Percentiles rank a stretch among this genome's conserved stretches.
These are phyloP conservation scores for Monosporascus sp. DNA, from an alignment of 2,329 filamentous ascomycete species.

Conservation along the genomic window DNA sequence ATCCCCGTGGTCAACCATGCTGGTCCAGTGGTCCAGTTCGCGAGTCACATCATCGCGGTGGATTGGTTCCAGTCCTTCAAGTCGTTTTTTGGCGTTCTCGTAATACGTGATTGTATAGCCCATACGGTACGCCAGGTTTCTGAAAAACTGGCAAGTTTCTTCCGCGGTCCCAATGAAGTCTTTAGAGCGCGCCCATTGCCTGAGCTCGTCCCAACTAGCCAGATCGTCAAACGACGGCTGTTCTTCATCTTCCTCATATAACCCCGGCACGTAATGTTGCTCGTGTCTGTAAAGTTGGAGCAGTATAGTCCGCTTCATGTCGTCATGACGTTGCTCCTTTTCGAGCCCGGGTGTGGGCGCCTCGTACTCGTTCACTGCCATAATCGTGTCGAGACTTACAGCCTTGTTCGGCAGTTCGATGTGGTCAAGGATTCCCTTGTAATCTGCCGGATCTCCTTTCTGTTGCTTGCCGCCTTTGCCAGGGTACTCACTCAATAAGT, in stretches of 20 bases:
- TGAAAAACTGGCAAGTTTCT: conserved; percentile 24
- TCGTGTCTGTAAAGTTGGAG: not conserved
- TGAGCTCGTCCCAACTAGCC: conserved; percentile 16
- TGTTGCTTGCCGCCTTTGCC: no score
- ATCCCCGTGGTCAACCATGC: not conserved
- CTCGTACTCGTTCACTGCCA: no score
- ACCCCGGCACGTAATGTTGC: not conserved
- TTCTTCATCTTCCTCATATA: conserved; percentile 7
- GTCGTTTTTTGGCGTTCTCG: conserved; percentile 14
- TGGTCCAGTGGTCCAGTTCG: conserved; percentile 14
- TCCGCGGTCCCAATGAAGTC: conserved; percentile 14
- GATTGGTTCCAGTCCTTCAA: conserved; percentile 12
- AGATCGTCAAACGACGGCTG: conserved; percentile 21
- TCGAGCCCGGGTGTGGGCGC: no score
- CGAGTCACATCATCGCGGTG: conserved; percentile 9
- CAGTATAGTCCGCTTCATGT: not conserved
- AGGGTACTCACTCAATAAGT: conserved; percentile 3
- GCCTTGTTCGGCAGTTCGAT: no score
- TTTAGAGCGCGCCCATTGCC: conserved; percentile 4
- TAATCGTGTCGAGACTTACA: no score
- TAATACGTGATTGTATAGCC: conserved; percentile 29
- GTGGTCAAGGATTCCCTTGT: no score
- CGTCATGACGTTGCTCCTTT: not conserved
- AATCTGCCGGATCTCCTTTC: no score
- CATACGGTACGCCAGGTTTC: conserved; percentile 34